A percentile compares a stretch with the other conserved stretches of the same genome.
Conservation (phyloP, 2,329 filamentous ascomycete species). For the Cladophialophora chaetospira region DNA sequence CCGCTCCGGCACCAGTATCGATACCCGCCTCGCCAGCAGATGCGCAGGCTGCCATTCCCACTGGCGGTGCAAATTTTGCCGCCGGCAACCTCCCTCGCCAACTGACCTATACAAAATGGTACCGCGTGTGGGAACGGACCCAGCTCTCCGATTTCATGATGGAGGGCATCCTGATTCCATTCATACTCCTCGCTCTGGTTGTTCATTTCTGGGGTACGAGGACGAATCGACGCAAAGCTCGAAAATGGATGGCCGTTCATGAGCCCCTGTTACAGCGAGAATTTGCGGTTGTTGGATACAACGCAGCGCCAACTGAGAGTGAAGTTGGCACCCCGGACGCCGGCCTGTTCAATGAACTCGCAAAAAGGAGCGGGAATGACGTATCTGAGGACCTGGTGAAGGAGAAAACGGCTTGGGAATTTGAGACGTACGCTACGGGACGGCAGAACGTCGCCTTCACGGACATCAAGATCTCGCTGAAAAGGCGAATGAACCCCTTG, state of each 20-base stretch:
- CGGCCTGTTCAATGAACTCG: conserved; percentile 42
- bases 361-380: conserved; percentile 39
- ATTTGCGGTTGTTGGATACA: conserved; percentile 85
- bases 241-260: conserved; percentile 76
- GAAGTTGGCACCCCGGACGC: conserved; percentile 39
- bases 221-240: conserved; percentile 77
- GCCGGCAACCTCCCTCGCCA: conserved; percentile 43
- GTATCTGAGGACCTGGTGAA: conserved; percentile 65
- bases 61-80: conserved; percentile 26
- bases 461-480: conserved; percentile 78
- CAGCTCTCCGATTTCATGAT: conserved; percentile 80
- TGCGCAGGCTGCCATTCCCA: conserved; percentile 49
- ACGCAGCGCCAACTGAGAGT: conserved; percentile 53
- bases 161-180: conserved; percentile 77
- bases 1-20: conserved; percentile 41
- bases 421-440: conserved; percentile 82
- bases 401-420: conserved; percentile 88
- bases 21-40: conserved; percentile 50
- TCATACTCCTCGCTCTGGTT: conserved; percentile 72
- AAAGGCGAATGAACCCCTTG: conserved; percentile 85
- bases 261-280: conserved; percentile 72
- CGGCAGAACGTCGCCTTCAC: conserved; percentile 90
- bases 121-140: conserved; percentile 91
- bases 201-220: conserved; percentile 80
- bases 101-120: conserved; percentile 84